A percentile compares a stretch with the other conserved stretches of the same genome.
Conservation (phyloP, 345 rosid genomes). For the Eucalyptus curtisii region DNA sequence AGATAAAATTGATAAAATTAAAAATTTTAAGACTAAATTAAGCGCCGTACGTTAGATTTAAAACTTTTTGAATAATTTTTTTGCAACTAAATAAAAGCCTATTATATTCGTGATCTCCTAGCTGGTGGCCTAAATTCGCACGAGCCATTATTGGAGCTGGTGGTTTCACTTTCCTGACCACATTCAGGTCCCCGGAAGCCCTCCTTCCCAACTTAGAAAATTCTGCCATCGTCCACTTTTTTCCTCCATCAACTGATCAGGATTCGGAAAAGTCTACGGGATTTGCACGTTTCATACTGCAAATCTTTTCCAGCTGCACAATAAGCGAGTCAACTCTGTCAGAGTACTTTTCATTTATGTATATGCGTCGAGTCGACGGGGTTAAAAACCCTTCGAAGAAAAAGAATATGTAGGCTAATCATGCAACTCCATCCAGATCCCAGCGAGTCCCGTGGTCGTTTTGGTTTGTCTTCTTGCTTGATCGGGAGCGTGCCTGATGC, state of each 20-base stretch:
- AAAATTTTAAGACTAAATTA: too few species aligned
- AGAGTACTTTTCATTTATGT: not conserved
- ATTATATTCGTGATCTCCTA: not conserved
- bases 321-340: not conserved
- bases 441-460: not conserved
- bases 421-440: not conserved
- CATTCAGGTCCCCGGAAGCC: not conserved
- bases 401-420: not conserved
- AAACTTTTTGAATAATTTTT: not conserved
- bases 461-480: not conserved
- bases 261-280: not conserved
- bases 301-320: not conserved
- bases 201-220: not conserved
- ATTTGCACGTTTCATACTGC: not conserved
- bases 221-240: not conserved
- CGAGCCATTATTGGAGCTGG: not conserved
- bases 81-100: not conserved
- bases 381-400: not conserved
- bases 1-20: too few species aligned
- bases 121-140: not conserved
- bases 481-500: not conserved
- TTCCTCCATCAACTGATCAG: not conserved
- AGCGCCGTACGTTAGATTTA: rapidly evolving
- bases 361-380: not conserved
- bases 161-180: not conserved